phyloP scores from a whole-genome alignment of 2,329 filamentous ascomycete species.

The Fusarium armeniacum region DNA sequence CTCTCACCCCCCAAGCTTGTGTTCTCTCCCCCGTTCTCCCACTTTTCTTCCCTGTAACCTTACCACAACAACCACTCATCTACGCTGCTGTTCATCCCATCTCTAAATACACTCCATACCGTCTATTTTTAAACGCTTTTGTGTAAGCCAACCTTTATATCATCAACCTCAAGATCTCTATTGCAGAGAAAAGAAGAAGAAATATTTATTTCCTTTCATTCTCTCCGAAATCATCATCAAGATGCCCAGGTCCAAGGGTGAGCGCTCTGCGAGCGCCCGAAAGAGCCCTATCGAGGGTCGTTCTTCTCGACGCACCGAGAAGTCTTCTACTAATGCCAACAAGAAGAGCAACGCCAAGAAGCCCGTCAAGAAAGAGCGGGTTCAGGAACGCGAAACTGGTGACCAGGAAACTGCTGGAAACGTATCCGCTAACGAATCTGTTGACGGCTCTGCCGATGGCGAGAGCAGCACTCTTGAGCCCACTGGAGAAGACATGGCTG shows the following conservation, averaged over 20 bases:
- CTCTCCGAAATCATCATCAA: not conserved
- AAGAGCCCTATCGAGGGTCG: not conserved
- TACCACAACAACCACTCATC: slow-evolving; percentile 23
- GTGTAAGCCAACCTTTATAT: slow-evolving; percentile 19
- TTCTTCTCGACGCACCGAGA: not conserved
- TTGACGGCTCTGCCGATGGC: not conserved
- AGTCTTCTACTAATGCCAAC: not conserved
- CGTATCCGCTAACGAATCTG: not conserved
- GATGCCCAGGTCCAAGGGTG: slow-evolving; percentile 14
- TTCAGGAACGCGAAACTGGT: not conserved
- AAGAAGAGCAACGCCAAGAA: slow-evolving; percentile 52
- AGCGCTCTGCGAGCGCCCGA: not conserved
- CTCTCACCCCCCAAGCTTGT: slow-evolving; percentile 1
- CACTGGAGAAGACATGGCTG: not conserved
- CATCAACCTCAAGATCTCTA: slow-evolving; percentile 1
- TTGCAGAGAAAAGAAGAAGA: not conserved
- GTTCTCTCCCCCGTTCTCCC: slow-evolving; percentile 8
- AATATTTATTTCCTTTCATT: not conserved
- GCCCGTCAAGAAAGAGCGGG: slow-evolving; percentile 15
- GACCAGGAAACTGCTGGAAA: slow-evolving; percentile 11
- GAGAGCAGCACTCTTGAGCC: not conserved
- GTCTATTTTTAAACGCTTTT: slow-evolving; percentile 1
- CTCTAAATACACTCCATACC: slow-evolving; percentile 18
- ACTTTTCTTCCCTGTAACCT: slow-evolving; percentile 17
- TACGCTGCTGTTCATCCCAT: not conserved